Base-by-base conservation (phyloP, 2,329 filamentous ascomycete species). In the Fusarium solani-melongenae region DNA sequence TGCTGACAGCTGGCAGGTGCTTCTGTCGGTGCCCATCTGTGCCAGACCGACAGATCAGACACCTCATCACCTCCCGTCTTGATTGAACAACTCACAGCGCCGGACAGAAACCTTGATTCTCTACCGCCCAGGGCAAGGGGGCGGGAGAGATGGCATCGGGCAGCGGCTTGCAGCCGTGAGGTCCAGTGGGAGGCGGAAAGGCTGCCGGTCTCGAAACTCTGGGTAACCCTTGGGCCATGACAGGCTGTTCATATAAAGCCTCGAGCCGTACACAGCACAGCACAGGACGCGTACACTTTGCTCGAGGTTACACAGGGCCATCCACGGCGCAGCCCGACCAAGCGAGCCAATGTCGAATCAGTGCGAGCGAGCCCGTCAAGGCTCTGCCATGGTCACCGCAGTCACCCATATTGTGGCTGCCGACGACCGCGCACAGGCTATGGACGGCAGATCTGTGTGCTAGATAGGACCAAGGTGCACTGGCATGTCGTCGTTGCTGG, bases 331-430 rank as follows among this genome's bases (percentile, higher is more conserved):
- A 64, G 60, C 46, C 39, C 36, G 38, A 70, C 49, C 65, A 70
- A 73, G 72, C 69, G 59, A 73, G 46, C 27, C 29, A 44, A 56
- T 29, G 63, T 72, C 69, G 62, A 70, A 75, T 73, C 71, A 72
- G 69, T 31, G 31, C n/a, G 33, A 51, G 36, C 22, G 36, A 46
- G 58, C 34, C 61, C 24, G 61, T 53, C 44, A 67, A 33, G 12
- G 61, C 61, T 60, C 33, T 65, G 53, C 22, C 56, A 68, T 57
- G 34, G 36, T 22, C 46, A 34, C 58, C 34, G 67, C 46, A 49
- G 39, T 56, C 36, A 55, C 61, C 51, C 46, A 44, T 64, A 57
- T 65, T 59, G 55, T 74, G 67, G 58, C 71, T 57, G 31, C 44
- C 63, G 60, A 73, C 46, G 33, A 55, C 51, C 39, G 57, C 38